Evolutionary conservation across 2,329 filamentous ascomycete genomes (phyloP), one percentile per base, ranked within the genome.

Genomic region (Paracamarosporium sp.): DNA sequence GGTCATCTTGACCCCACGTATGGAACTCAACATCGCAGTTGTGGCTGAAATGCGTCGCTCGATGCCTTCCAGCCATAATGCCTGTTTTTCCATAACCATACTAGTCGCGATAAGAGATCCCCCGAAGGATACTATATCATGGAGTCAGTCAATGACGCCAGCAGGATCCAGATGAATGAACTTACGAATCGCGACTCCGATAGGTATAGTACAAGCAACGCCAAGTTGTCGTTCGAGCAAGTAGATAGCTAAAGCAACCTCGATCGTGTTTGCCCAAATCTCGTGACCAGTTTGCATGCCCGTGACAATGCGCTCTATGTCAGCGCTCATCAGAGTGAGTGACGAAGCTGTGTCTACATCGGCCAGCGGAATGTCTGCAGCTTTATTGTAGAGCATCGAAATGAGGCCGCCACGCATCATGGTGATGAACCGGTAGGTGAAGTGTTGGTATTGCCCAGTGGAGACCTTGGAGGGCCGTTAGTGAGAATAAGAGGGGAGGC

Each of bases 201-300:
- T 73, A 0, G 84, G 83, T 0, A 80, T 79, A 0, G 79, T 66
- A 36, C 82, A 85, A 0, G 82, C 81, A 0, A 74, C 69, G 0
- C 84, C 83, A 0, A 86, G 63, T 46, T 83, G 76, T 4, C 62
- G 63, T 20, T 83, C 71, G 0, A 86, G 71, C 0, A 86, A 72
- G 66, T 76, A 86, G 46, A 79, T 78, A 0, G 79, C 79, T 1
- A 85, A 52, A 4, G 65, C 76, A 4, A 81, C 75, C 58, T 85
- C 78, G 1, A 83, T 57, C 0, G 72, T 50, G 36, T 74, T 74
- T 9, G 72, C 65, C 73, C 73, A 76, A 8, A 74, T 54, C 58
- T 76, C 73, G 48, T 75, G 72, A 8, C 69, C 66, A 9, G 69
- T 73, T 44, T 72, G 68, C 71, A 74, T 71, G 22, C 73, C 71